Base-by-base conservation (phyloP, 805 yeast genomes). In the Candida xiaguanensis region DNA sequence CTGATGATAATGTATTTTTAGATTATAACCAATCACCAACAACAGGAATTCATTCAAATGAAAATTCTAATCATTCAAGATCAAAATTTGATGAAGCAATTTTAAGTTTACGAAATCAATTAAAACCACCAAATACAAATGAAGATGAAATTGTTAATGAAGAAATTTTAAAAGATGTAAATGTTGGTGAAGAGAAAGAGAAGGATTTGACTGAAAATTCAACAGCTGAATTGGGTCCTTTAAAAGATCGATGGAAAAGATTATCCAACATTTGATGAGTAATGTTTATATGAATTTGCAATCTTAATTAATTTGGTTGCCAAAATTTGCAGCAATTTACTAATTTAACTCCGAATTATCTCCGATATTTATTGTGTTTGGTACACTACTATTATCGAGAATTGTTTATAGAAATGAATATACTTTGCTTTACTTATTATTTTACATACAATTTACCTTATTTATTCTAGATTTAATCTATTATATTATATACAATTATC, bases 71-170 rank as follows among this genome's bases (percentile, higher is more conserved):
- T 39, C 44, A 44, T 32, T 32, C 38, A 9, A 39, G 33, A 35
- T 60, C 68, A 6, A 56, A 61, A 29, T 61, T 66, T 40, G 66
- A 61, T 31, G 65, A 56, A 32, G 59, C 61, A 4, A 31, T 41
- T 4, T 3, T 15, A 11, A 34, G 30, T 25, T 29, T 31, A 18
- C 18, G 15, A 19, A 29, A 39, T 39, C 33, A 39, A 30, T 12
- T 22, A 9, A 31, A 15, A 34, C 40, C 27, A n/a, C 36, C 27
- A 19, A 26, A n/a, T 25, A 13, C 11, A 14, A 16, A 7, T 15
- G 28, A 15, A 7, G 17, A 25, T 25, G 24, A 17, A 15, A 17
- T 17, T 34, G 17, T 15, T 6, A 12, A 34, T 18, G 24, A 34
- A 25, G 40, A 31, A 12, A 16, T 31, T 30, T 13, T 37, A 3